Evolutionary conservation across 257 asterid genomes (phyloP).

Genomic region (Solanum etuberosum): DNA sequence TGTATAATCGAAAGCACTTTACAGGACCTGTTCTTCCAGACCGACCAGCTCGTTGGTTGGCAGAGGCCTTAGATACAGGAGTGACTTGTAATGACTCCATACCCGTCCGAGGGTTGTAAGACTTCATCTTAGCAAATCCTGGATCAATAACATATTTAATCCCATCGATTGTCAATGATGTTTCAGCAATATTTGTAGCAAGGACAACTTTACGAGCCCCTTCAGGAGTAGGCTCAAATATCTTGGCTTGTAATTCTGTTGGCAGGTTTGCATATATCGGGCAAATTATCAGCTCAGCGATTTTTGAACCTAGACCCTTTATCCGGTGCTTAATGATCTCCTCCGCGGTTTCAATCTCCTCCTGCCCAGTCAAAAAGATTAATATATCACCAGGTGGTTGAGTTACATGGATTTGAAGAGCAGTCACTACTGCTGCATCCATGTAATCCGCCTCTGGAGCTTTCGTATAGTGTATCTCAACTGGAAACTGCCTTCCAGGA

Average conservation of each 20-base stretch:
- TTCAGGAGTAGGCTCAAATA: slow-evolving; percentile 32
- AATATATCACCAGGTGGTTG: slow-evolving; percentile 82
- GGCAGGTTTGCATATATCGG: slow-evolving; percentile 36
- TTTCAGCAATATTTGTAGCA: slow-evolving; percentile 47
- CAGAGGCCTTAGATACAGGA: not conserved
- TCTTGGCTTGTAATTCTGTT: slow-evolving; percentile 32
- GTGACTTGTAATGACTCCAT: slow-evolving; percentile 6
- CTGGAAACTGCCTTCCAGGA: slow-evolving; percentile 92
- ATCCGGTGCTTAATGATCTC: slow-evolving; percentile 29
- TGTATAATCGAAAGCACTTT: not conserved
- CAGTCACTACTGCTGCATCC: slow-evolving; percentile 84
- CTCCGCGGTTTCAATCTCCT: slow-evolving; percentile 32
- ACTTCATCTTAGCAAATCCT: slow-evolving; percentile 83
- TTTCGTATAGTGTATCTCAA: slow-evolving; percentile 78
- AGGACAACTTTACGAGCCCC: slow-evolving; percentile 36
- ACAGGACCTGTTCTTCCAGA: not conserved
- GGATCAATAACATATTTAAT: slow-evolving; percentile 93
- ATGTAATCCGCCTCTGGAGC: slow-evolving; percentile 98
- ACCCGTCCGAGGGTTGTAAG: slow-evolving; percentile 88
- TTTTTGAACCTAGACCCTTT: slow-evolving; percentile 29
- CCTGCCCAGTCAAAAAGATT: slow-evolving; percentile 60
- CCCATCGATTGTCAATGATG: slow-evolving; percentile 91
- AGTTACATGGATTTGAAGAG: slow-evolving; percentile 79
- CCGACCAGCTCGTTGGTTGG: not conserved
- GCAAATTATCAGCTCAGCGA: slow-evolving; percentile 31